phyloP scores from a whole-genome alignment of 2,329 filamentous ascomycete species.

The Diaporthe citri region DNA sequence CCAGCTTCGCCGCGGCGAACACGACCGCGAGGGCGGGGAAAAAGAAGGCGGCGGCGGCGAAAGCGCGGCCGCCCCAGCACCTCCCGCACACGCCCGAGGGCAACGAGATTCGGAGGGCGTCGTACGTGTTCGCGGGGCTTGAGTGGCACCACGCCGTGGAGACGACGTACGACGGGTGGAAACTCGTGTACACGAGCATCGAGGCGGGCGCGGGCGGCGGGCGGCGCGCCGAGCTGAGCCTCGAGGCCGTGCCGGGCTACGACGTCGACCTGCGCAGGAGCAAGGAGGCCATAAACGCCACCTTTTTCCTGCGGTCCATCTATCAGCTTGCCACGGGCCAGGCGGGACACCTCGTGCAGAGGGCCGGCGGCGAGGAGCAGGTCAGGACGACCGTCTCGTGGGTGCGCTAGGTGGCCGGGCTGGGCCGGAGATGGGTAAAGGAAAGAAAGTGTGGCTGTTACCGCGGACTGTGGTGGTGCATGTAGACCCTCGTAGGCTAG shows the following conservation, averaged over 20 bases:
- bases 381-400: constrained; percentile 30
- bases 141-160: constrained; percentile 64
- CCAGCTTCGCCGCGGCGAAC: background rate
- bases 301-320: constrained; percentile 35
- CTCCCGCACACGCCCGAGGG: background rate
- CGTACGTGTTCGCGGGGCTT: constrained; percentile 62
- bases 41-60: background rate
- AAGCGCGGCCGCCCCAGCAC: background rate
- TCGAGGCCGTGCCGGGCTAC: constrained; percentile 52
- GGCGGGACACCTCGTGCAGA: constrained; percentile 1
- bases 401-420: constrained; percentile 15
- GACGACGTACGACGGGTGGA: constrained; percentile 57
- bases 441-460: background rate
- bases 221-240: constrained; percentile 62
- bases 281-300: constrained; percentile 3
- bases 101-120: constrained; percentile 33
- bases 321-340: constrained; percentile 37
- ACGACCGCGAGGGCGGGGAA: background rate
- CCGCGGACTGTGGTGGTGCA: background rate
- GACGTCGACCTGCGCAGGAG: constrained; percentile 31
- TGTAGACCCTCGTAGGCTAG: background rate
- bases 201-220: constrained; percentile 65
- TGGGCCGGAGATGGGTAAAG: background rate
- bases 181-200: constrained; percentile 64
- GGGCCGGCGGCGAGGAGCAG: background rate